Percentiles rank a stretch among this genome's conserved stretches.
Conservation (phyloP, 2,329 filamentous ascomycete species). For the Grosmannia serpens region DNA sequence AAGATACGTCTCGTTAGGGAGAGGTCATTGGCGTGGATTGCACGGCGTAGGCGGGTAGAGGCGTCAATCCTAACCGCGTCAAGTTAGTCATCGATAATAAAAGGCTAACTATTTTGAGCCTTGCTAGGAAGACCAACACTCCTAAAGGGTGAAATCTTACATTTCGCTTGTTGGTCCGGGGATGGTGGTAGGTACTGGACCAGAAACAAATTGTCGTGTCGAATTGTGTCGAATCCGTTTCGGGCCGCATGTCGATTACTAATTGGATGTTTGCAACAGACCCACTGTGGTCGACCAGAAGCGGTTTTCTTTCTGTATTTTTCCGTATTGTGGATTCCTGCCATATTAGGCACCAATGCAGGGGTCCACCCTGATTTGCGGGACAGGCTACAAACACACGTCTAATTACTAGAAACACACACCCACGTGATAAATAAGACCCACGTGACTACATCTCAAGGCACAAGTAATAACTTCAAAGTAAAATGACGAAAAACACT, state of each 20-base stretch:
- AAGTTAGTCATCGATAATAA: neutral
- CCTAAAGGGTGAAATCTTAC: neutral
- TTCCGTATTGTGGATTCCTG: too few relatives aligned
- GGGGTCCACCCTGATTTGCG: neutral
- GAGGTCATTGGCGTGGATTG: slow-evolving; percentile 63
- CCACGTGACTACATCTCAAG: too few relatives aligned
- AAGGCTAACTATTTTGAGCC: too few relatives aligned
- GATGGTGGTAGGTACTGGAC: neutral
- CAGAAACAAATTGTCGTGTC: neutral
- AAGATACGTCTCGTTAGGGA: slow-evolving; percentile 68
- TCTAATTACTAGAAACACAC: too few relatives aligned
- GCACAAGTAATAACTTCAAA: neutral
- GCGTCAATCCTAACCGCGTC: slow-evolving; percentile 62
- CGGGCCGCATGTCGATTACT: too few relatives aligned
- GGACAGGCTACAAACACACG: too few relatives aligned
- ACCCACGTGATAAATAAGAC: too few relatives aligned
- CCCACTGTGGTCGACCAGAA: too few relatives aligned
- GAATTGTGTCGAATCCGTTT: too few relatives aligned
- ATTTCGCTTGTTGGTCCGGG: neutral
- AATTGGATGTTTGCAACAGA: too few relatives aligned
- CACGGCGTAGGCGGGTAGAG: slow-evolving; percentile 65
- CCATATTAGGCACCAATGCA: too few relatives aligned
- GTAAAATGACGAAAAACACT: neutral
- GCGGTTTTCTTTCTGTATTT: too few relatives aligned
- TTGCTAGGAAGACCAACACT: neutral